Evolutionary conservation across 768 basidiomycete species (phyloP).

Genomic region (Naganishia randhawae): DNA sequence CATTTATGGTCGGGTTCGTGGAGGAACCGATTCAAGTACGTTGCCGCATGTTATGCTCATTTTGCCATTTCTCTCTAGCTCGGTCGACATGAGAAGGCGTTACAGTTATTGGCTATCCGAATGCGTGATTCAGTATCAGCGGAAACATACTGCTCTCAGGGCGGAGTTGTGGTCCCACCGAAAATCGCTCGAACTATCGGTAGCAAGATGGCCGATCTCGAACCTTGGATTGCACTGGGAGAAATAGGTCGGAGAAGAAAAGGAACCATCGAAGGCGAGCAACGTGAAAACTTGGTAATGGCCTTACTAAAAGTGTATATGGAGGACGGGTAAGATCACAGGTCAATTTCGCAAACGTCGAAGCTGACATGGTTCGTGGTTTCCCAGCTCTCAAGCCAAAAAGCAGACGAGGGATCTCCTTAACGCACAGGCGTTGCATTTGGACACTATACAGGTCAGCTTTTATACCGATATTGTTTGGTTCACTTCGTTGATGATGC

Average conservation of each 20-base stretch:
- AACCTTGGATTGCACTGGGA: constrained; percentile 58
- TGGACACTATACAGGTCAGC: constrained; percentile 74
- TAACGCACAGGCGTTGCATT: constrained; percentile 71
- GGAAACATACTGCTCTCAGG: constrained; percentile 78
- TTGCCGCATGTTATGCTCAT: not conserved
- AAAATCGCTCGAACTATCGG: constrained; percentile 59
- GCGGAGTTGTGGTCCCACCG: constrained; percentile 67
- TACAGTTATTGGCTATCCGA: constrained; percentile 65
- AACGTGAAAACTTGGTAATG: constrained; percentile 63
- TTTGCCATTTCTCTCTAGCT: constrained; percentile 49
- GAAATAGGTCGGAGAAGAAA: constrained; percentile 47
- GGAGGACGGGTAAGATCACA: constrained; percentile 61
- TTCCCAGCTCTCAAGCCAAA: constrained; percentile 45
- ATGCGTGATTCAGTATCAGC: constrained; percentile 72
- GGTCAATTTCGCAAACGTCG: not conserved
- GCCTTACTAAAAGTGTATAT: constrained; percentile 77
- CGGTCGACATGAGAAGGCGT: constrained; percentile 61
- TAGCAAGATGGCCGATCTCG: constrained; percentile 55
- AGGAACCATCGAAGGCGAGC: constrained; percentile 54
- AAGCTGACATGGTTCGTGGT: not conserved
- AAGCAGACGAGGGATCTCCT: constrained; percentile 66
- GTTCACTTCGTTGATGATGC: not conserved
- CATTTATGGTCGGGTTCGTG: constrained; percentile 68
- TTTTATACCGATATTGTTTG: not conserved
- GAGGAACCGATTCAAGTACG: not conserved